Conservation (phyloP, 495 filamentous ascomycete species). For the Elasticomyces elasticus region DNA sequence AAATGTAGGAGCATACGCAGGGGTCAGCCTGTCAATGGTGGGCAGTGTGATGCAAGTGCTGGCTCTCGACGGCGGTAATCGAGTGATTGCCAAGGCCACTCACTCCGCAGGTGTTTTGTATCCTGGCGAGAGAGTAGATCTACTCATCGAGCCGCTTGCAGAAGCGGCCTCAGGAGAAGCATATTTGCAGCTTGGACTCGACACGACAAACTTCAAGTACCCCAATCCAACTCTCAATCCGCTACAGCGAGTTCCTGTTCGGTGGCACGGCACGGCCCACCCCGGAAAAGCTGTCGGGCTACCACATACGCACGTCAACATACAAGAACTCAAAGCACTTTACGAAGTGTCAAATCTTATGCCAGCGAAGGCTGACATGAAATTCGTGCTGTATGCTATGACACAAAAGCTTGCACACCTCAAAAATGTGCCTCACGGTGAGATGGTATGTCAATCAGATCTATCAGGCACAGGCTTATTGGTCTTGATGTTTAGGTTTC, state of each 20-base stretch:
- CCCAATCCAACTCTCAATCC: conserved; percentile 37
- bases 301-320: not conserved
- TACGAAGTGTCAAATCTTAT: not conserved
- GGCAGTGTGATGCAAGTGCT: conserved; percentile 30
- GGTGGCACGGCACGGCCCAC: not conserved
- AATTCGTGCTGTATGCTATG: conserved; percentile 41
- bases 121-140: conserved; percentile 43
- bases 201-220: conserved; percentile 41
- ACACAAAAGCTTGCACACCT: conserved; percentile 53
- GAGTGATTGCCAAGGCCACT: conserved; percentile 23
- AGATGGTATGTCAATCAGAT: too few species aligned
- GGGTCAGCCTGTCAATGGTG: conserved; percentile 33
- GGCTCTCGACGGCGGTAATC: conserved; percentile 37
- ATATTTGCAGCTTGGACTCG: conserved; percentile 31
- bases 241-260: conserved; percentile 36
- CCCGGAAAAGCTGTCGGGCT: not conserved
- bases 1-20: conserved; percentile 36
- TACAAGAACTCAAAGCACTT: not conserved
- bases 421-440: conserved; percentile 49
- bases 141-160: conserved; percentile 25
- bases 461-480: too few species aligned
- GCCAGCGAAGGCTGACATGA: conserved; percentile 25
- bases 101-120: conserved; percentile 38
- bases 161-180: not conserved
- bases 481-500: too few species aligned